Evolutionary conservation across 108 stramenopile genomes (phyloP).

Genomic region (Aurantiochytrium sp.): DNA sequence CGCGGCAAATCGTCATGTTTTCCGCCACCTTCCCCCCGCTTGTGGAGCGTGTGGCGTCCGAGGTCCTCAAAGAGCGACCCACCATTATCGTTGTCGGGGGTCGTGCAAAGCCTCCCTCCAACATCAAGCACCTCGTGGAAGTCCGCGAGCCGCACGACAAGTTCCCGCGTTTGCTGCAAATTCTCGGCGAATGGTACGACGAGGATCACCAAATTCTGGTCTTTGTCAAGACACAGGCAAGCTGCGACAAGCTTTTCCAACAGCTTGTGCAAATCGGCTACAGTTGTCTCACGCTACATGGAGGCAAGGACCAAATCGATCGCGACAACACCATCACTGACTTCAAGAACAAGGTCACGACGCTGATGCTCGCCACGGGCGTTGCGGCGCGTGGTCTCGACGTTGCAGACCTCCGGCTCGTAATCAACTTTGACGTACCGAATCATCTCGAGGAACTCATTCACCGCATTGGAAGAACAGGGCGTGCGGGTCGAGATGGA

Average conservation of each 20-base stretch:
- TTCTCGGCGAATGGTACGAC: conserved; percentile 89
- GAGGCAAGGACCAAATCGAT: conserved; percentile 98
- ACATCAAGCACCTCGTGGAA: conserved; percentile 81
- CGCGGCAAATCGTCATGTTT: conserved; percentile 89
- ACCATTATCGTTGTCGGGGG: conserved; percentile 91
- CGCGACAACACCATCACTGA: conserved; percentile 94
- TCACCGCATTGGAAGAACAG: conserved; percentile 94
- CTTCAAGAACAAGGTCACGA: conserved; percentile 80
- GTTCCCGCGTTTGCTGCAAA: conserved; percentile 86
- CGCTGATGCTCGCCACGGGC: conserved; percentile 82
- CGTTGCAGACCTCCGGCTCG: conserved; percentile 66
- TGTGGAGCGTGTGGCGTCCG: conserved; percentile 76
- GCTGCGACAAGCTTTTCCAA: conserved; percentile 84
- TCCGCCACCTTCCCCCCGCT: conserved; percentile 94
- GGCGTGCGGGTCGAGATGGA: conserved; percentile 83
- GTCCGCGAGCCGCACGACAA: conserved; percentile 89
- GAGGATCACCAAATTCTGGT: conserved; percentile 78
- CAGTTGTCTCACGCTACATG: conserved; percentile 84
- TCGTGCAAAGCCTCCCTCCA: conserved; percentile 81
- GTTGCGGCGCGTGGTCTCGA: conserved; percentile 93
- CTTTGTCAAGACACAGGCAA: conserved; percentile 91
- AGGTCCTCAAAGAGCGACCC: conserved; percentile 73
- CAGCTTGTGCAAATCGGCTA: conserved; percentile 86
- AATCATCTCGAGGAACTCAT: conserved; percentile 98
- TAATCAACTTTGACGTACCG: conserved; percentile 92